phyloP scores from a whole-genome alignment of 768 basidiomycete species.

The Mycena polygramma region DNA sequence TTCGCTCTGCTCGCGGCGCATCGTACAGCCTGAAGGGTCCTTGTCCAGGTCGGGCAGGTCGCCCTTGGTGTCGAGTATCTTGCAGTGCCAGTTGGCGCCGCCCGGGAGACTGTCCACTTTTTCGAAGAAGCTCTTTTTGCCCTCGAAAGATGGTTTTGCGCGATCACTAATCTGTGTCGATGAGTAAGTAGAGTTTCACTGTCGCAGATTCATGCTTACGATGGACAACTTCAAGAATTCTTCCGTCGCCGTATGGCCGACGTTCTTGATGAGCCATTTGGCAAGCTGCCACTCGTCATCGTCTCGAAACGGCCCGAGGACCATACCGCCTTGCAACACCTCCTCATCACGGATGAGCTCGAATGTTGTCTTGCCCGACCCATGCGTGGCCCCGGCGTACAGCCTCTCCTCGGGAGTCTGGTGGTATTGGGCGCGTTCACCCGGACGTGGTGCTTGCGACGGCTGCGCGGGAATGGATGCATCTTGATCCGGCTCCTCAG shows the following conservation, averaged over 20 bases:
- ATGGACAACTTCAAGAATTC: constrained; percentile 32
- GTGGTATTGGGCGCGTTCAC: neutral
- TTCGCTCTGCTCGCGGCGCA: neutral
- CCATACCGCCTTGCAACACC: constrained; percentile 14
- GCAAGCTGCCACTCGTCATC: constrained; percentile 46
- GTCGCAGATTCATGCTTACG: neutral
- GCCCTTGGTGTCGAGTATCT: neutral
- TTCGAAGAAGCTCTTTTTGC: neutral
- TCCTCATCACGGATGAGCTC: constrained; percentile 17
- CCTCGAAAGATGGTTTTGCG: neutral
- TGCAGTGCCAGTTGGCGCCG: constrained; percentile 9
- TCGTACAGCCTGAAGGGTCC: neutral
- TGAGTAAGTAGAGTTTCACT: neutral
- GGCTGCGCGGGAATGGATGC: neutral
- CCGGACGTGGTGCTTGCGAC: neutral
- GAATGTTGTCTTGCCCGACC: constrained; percentile 3
- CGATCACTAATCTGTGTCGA: constrained; percentile 1
- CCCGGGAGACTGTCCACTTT: constrained; percentile 3
- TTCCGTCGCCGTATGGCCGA: constrained; percentile 38
- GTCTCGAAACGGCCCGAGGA: constrained; percentile 40
- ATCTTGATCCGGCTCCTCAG: constrained; percentile 6
- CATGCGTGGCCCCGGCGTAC: constrained; percentile 11
- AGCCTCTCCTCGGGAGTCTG: neutral
- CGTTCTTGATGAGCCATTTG: constrained; percentile 42
- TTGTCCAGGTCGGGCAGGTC: neutral